Evolutionary conservation across 1,284 basidiomycete species (phyloP), one percentile per base, ranked within the genome.

Genomic region (Moesziomyces globuligerus): DNA sequence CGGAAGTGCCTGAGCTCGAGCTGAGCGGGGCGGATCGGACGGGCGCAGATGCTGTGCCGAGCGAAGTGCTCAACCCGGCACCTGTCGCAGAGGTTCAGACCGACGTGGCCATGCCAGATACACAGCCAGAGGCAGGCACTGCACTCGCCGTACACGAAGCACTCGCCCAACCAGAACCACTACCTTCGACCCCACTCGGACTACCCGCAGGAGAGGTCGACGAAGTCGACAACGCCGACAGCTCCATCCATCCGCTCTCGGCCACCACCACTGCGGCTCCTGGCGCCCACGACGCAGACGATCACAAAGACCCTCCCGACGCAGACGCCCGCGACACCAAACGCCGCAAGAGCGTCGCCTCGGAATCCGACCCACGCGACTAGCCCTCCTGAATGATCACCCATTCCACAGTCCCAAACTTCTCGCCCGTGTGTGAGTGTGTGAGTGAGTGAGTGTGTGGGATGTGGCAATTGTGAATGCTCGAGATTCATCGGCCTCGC

Each of bases 151-250:
- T 10, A 5, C 39, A 37, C 9, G 29, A 28, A 9, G 7, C 57
- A 7, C 13, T 46, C 9, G 4, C 56, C 9, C 38, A 38, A 18
- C 29, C 46, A 5, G 25, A 21, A 5, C 24, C 56, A 4, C 15
- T 23, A 18, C 36, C 43, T 9, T 2, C 46, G 15, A 18, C 26
- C 28, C 57, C 62, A 25, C 47, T 61, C 13, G 62, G 62, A 9
- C 26, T 72, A 4, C 67, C 71, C 4, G 13, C 13, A 15, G 71
- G 71, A 3, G 25, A 40, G 18, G 68, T 74, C 3, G 72, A 74
- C 57, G 72, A 74, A 28, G 7, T 74, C 9, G 72, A 72, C 29
- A 59, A 71, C 26, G 52, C 61, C 2, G 9, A 8, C 4, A 34
- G 47, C 25, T 42, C 39, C 3, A n/a, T 65, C 18, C 32, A 56